A percentile compares a stretch with the other conserved stretches of the same genome.
Conservation (phyloP, 2,329 filamentous ascomycete genomes). For the Aphanoascus verrucosus region DNA sequence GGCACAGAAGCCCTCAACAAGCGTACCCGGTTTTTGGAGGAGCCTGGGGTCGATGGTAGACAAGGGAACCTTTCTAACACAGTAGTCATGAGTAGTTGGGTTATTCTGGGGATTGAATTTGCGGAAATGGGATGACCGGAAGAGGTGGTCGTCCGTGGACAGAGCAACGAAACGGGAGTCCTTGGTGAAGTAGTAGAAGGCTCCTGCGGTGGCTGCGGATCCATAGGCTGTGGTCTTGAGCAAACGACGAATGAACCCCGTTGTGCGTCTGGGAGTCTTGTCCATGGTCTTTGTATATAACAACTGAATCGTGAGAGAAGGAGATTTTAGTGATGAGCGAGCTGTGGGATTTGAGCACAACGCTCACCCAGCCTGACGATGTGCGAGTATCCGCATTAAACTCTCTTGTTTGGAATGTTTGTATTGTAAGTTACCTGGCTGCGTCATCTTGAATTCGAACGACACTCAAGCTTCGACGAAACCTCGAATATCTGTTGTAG, state of each 20-base stretch:
- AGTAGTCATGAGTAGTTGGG: conserved; percentile 54
- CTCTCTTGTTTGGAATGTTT: background rate
- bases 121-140: conserved; percentile 46
- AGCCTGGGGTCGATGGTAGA: conserved; percentile 55
- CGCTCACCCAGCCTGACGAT: too few relatives aligned
- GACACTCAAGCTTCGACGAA: background rate
- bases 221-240: conserved; percentile 38
- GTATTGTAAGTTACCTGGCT: too few relatives aligned
- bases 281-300: too few relatives aligned
- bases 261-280: conserved; percentile 20
- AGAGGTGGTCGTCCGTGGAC: conserved; percentile 51
- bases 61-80: conserved; percentile 52
- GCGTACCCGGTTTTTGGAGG: conserved; percentile 49
- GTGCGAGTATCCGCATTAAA: background rate
- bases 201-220: conserved; percentile 41
- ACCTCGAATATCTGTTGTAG: too few relatives aligned
- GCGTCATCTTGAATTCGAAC: too few relatives aligned
- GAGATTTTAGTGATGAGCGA: too few relatives aligned
- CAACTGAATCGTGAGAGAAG: too few relatives aligned
- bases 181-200: conserved; percentile 45
- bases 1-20: conserved; percentile 56
- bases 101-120: conserved; percentile 54
- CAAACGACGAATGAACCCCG: conserved; percentile 44
- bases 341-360: too few relatives aligned
- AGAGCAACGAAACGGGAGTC: conserved; percentile 49